phyloP scores from a whole-genome alignment of 2,329 filamentous ascomycete species.

The Rutstroemia sp. region DNA sequence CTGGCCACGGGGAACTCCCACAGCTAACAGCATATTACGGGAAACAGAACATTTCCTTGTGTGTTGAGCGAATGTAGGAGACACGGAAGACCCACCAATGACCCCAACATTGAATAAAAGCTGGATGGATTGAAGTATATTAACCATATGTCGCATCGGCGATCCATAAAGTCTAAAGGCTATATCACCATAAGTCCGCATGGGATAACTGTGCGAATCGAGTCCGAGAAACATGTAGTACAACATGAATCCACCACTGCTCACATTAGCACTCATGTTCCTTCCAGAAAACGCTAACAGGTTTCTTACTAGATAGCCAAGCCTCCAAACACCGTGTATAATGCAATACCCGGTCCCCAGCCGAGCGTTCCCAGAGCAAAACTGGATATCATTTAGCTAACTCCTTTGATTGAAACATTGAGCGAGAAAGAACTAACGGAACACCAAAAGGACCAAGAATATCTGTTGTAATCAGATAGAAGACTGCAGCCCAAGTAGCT shows the following conservation, averaged over 20 bases:
- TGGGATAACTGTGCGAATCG: conserved; percentile 18
- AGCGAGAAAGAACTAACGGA: conserved; percentile 7
- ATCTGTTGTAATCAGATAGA: conserved; percentile 24
- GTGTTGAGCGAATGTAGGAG: too few species aligned
- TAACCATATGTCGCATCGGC: conserved; percentile 15
- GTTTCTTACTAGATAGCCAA: conserved; percentile 3
- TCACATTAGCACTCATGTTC: not conserved
- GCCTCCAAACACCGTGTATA: conserved; percentile 16
- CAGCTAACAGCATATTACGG: not conserved
- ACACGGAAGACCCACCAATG: not conserved
- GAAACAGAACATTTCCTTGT: too few species aligned
- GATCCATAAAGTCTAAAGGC: conserved; percentile 17
- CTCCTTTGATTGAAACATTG: not conserved
- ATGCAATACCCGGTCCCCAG: conserved; percentile 13
- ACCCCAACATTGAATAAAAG: conserved; percentile 6
- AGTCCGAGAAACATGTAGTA: conserved; percentile 18
- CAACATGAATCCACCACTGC: conserved; percentile 11
- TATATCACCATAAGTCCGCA: conserved; percentile 17
- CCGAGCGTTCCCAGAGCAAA: conserved; percentile 9
- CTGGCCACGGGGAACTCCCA: too few species aligned
- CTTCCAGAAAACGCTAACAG: too few species aligned
- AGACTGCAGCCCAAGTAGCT: conserved; percentile 38
- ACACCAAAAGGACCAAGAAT: conserved; percentile 12
- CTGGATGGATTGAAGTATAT: conserved; percentile 15
- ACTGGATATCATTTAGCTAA: not conserved